Percentiles rank a stretch among this genome's conserved stretches.
Evolutionary conservation across 306 rosid genomes (phyloP).

Genomic region (Elaeagnus macrophylla): DNA sequence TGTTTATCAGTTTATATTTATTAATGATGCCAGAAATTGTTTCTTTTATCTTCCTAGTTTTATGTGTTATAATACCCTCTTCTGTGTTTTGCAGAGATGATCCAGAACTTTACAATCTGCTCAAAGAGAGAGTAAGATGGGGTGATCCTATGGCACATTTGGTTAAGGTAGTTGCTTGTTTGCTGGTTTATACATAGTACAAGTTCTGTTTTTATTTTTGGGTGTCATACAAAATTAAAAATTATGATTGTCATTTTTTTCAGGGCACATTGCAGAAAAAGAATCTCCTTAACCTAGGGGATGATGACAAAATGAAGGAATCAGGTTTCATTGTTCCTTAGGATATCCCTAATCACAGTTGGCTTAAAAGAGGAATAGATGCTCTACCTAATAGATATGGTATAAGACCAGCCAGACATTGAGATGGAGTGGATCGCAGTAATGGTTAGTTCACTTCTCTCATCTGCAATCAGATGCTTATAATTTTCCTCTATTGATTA

Average conservation of each 20-base stretch:
- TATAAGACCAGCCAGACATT: conserved; percentile 83
- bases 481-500: too few species aligned
- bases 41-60: too few species aligned
- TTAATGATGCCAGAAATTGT: too few species aligned
- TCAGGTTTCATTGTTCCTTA: conserved; percentile 84
- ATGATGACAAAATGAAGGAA: conserved; percentile 62
- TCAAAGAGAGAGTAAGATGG: conserved; percentile 75
- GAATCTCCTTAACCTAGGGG: conserved; percentile 55
- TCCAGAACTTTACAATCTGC: conserved; percentile 62
- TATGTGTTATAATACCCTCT: too few species aligned
- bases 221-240: conserved; percentile 5
- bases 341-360: conserved; percentile 76
- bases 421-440: conserved; percentile 96
- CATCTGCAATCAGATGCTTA: too few species aligned
- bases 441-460: conserved; percentile 49
- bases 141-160: conserved; percentile 96
- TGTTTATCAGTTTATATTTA: too few species aligned
- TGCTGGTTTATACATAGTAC: too few species aligned
- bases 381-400: conserved; percentile 77
- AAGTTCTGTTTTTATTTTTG: background rate
- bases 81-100: conserved; percentile 54
- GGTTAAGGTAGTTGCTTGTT: conserved; percentile 55
- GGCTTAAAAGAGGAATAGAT: conserved; percentile 70
- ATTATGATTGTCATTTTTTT: conserved; percentile 12
- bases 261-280: conserved; percentile 45